phyloP scores from a whole-genome alignment of 768 basidiomycete species.

The Boletus eberwhitei region DNA sequence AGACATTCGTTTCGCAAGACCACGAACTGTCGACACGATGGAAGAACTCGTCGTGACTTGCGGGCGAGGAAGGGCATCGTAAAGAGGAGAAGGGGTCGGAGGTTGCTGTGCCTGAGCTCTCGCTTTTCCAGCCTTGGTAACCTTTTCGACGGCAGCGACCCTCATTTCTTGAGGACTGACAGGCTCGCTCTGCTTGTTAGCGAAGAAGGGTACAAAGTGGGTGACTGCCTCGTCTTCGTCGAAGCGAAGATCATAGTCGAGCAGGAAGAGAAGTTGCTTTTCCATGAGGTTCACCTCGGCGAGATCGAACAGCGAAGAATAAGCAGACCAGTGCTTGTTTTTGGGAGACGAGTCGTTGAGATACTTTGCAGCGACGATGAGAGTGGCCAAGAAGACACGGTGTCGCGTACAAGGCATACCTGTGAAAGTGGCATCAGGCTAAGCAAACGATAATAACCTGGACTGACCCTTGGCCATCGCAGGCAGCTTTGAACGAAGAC shows the following conservation, averaged over 20 bases:
- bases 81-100: slow-evolving; percentile 41
- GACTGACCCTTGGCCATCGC: slow-evolving; percentile 77
- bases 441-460: not conserved
- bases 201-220: slow-evolving; percentile 70
- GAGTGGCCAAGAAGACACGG: slow-evolving; percentile 91
- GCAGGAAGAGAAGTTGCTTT: slow-evolving; percentile 86
- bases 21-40: slow-evolving; percentile 54
- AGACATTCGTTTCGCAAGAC: slow-evolving; percentile 57
- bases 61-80: slow-evolving; percentile 31
- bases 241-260: slow-evolving; percentile 92
- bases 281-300: slow-evolving; percentile 95
- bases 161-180: slow-evolving; percentile 41
- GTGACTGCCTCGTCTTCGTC: slow-evolving; percentile 74
- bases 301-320: slow-evolving; percentile 72
- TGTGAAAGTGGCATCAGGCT: slow-evolving; percentile 18
- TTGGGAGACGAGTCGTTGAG: slow-evolving; percentile 95
- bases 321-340: slow-evolving; percentile 89
- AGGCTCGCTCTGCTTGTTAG: slow-evolving; percentile 12
- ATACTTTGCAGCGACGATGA: slow-evolving; percentile 96
- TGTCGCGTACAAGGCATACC: slow-evolving; percentile 91
- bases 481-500: slow-evolving; percentile 77
- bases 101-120: slow-evolving; percentile 48
- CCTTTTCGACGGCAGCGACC: slow-evolving; percentile 51
- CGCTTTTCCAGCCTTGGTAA: slow-evolving; percentile 51
- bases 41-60: slow-evolving; percentile 30